These are phyloP conservation scores for Lentinula boryana DNA, from an alignment of 768 basidiomycete species.

Conservation along the genomic window DNA sequence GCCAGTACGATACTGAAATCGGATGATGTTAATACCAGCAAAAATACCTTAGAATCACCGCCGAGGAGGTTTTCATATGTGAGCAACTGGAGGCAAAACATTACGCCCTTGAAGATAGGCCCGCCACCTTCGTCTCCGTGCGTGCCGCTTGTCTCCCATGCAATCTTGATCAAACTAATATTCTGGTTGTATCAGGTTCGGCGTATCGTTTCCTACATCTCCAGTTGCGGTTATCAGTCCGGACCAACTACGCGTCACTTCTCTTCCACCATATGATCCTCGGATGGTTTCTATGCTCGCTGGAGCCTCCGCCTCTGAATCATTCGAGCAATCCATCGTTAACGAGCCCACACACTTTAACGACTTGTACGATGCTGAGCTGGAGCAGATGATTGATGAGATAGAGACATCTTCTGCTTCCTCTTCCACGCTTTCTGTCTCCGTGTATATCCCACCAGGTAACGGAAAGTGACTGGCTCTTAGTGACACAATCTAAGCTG, in stretches of 20 bases:
- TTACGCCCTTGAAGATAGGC: not conserved
- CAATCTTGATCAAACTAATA: not conserved
- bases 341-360: not conserved
- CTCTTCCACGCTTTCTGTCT: not conserved
- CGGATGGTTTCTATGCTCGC: not conserved
- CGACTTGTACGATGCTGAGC: conserved; percentile 5
- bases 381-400: conserved; percentile 4
- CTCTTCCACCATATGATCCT: conserved; percentile 3
- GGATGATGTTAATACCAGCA: not conserved
- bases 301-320: not conserved
- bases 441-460: conserved; percentile 4
- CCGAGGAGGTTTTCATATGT: not conserved
- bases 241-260: not conserved
- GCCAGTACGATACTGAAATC: not conserved
- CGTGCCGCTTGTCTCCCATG: not conserved
- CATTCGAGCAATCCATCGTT: not conserved
- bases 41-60: not conserved
- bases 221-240: conserved; percentile 2
- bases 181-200: not conserved
- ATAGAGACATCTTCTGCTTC: not conserved
- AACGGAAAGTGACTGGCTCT: not conserved
- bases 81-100: not conserved
- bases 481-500: not conserved
- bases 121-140: conserved; percentile 4
- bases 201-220: not conserved